Evolutionary conservation across 352 stramenopile species (phyloP).

Genomic region (Phytophthora capsici): DNA sequence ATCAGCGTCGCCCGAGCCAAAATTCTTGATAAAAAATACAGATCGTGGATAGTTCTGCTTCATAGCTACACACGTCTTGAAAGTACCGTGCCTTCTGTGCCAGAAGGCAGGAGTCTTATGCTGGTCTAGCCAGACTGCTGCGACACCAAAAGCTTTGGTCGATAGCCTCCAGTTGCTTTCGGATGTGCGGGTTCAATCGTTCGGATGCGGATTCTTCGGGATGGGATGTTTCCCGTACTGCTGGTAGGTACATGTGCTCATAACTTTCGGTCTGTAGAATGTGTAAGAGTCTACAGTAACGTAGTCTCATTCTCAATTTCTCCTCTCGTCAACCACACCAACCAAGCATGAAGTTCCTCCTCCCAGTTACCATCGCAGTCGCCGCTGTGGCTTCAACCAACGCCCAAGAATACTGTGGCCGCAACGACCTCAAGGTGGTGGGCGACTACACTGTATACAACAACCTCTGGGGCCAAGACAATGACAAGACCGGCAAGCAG

Average conservation of each 20-base stretch:
- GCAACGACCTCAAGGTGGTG: conserved; percentile 34
- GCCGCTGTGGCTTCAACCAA: conserved; percentile 16
- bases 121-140: not conserved
- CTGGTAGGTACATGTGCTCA: too few species aligned
- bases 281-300: too few species aligned
- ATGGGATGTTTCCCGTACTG: conserved; percentile 14
- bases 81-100: too few species aligned
- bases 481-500: conserved; percentile 39
- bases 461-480: conserved; percentile 45
- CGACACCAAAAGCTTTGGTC: conserved; percentile 3
- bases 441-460: conserved; percentile 59
- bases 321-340: conserved; percentile 2
- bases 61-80: conserved; percentile 14
- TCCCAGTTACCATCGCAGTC: conserved; percentile 14
- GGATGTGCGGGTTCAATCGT: conserved; percentile 8
- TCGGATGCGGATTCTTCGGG: conserved; percentile 11
- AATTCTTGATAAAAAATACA: conserved; percentile 40
- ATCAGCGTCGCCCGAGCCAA: conserved; percentile 16
- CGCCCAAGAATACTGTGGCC: conserved; percentile 36
- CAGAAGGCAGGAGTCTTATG: conserved; percentile 1
- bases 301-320: conserved; percentile 26
- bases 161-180: conserved; percentile 26
- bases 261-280: too few species aligned
- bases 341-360: conserved; percentile 27
- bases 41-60: conserved; percentile 24